A percentile compares a stretch with the other conserved stretches of the same genome.
These are phyloP conservation scores for Venturia asperata DNA, from an alignment of 2,329 filamentous ascomycete species.

Conservation along the genomic window DNA sequence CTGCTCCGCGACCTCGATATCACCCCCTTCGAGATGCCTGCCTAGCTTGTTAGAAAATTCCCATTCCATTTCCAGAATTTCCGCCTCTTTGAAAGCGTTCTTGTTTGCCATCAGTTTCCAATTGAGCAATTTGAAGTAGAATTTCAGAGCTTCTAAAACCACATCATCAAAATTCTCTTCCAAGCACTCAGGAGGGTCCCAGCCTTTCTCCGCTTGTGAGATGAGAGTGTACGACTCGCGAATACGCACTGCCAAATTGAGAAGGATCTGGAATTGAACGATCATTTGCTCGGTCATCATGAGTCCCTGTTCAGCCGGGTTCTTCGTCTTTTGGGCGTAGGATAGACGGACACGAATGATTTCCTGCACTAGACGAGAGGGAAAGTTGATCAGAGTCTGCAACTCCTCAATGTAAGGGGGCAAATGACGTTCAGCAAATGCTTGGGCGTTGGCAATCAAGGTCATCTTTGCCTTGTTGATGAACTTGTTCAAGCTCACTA, in stretches of 20 bases:
- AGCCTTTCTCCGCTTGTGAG: conserved; percentile 79
- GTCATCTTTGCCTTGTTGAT: conserved; percentile 92
- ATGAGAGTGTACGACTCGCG: conserved; percentile 83
- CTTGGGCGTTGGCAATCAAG: conserved; percentile 74
- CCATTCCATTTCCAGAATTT: conserved; percentile 96
- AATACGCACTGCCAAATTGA: conserved; percentile 86
- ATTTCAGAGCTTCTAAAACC: conserved; percentile 86
- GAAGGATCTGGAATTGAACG: conserved; percentile 84
- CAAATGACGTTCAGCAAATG: conserved; percentile 81
- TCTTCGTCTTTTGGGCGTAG: conserved; percentile 92
- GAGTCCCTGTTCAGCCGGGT: conserved; percentile 81
- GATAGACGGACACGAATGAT: conserved; percentile 87
- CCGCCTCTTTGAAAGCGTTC: conserved; percentile 98
- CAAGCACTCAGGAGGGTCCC: conserved; percentile 92
- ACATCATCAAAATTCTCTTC: conserved; percentile 93
- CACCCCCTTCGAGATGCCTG: conserved; percentile 80
- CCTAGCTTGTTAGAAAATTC: conserved; percentile 93
- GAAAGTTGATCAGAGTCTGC: conserved; percentile 93
- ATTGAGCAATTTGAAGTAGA: conserved; percentile 98
- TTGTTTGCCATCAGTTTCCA: conserved; percentile 98
- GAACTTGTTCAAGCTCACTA: conserved; percentile 73
- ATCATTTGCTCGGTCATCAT: conserved; percentile 99
- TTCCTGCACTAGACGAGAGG: conserved; percentile 89
- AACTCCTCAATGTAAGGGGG: conserved; percentile 96
- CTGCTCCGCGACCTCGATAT: conserved; percentile 95